Evolutionary conservation across 2,329 filamentous ascomycete genomes (phyloP).

Genomic region (Karstenula rhodostoma): DNA sequence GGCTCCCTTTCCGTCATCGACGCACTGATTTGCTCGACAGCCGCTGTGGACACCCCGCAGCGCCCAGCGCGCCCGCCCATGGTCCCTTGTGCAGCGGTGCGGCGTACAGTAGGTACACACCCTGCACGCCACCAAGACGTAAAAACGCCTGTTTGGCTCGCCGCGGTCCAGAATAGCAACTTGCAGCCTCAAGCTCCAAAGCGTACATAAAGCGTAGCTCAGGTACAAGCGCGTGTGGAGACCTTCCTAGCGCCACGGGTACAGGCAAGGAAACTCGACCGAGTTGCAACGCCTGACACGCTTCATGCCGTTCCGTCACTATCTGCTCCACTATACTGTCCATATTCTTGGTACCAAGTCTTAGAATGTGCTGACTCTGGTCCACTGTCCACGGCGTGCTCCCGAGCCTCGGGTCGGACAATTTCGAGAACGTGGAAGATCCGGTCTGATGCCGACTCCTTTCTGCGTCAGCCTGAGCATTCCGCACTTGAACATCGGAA

Average conservation of each 20-base stretch:
- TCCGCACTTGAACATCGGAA: no score
- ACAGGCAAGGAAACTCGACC: not conserved
- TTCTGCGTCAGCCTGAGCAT: not conserved
- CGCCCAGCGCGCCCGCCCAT: not conserved
- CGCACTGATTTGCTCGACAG: not conserved
- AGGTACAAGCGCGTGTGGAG: conserved; percentile 5
- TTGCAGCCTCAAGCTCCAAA: conserved; percentile 1
- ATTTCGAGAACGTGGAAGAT: not conserved
- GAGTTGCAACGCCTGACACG: not conserved
- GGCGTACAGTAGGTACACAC: not conserved
- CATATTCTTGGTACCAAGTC: not conserved
- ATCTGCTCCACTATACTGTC: not conserved
- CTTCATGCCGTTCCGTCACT: not conserved
- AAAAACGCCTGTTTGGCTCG: conserved; percentile 7
- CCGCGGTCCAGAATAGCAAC: conserved; percentile 3
- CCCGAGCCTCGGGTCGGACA: not conserved
- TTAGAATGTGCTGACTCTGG: not conserved
- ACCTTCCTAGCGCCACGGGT: not conserved
- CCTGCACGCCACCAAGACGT: conserved; percentile 5
- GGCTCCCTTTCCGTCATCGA: not conserved
- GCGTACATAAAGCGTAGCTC: not conserved
- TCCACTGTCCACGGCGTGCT: not conserved
- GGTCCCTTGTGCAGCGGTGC: not conserved
- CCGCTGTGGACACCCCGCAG: not conserved
- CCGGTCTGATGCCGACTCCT: conserved; percentile 1